Conservation (phyloP, 257 asterid species). For the Salvia splendens region DNA sequence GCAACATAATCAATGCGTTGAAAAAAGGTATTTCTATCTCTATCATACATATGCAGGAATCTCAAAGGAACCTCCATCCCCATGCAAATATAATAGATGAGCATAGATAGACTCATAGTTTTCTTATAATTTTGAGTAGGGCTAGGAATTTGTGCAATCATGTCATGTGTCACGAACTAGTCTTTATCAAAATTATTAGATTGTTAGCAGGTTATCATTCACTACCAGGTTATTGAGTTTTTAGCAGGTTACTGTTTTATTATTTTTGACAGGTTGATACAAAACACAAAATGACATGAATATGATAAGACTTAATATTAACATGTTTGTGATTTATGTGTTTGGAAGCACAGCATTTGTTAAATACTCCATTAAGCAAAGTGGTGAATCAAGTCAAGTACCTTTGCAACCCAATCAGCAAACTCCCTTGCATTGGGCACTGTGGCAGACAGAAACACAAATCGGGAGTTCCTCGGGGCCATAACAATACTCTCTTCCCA, state of each 20-base stretch:
- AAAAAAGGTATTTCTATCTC: neutral
- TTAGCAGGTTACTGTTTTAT: neutral
- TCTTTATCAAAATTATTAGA: too few relatives aligned
- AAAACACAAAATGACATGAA: neutral
- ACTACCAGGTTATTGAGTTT: neutral
- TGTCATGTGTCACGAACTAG: neutral
- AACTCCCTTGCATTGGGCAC: constrained; percentile 96
- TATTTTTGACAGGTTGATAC: neutral
- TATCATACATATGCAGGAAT: neutral
- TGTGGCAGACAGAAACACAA: constrained; percentile 93
- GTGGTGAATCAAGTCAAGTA: constrained; percentile 28
- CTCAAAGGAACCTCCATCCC: constrained; percentile 5
- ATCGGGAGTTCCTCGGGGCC: constrained; percentile 88
- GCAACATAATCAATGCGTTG: neutral
- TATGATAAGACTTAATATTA: neutral
- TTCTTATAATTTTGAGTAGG: constrained; percentile 19
- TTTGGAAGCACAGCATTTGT: constrained; percentile 6
- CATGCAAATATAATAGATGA: neutral
- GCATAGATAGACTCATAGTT: neutral
- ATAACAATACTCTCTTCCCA: constrained; percentile 98
- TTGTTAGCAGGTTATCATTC: too few relatives aligned
- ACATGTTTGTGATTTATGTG: neutral
- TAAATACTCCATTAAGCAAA: neutral
- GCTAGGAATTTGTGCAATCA: neutral
- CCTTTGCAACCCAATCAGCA: constrained; percentile 99